Conservation (phyloP, 2,329 filamentous ascomycete genomes). For the Cadophora luteo-olivacea region DNA sequence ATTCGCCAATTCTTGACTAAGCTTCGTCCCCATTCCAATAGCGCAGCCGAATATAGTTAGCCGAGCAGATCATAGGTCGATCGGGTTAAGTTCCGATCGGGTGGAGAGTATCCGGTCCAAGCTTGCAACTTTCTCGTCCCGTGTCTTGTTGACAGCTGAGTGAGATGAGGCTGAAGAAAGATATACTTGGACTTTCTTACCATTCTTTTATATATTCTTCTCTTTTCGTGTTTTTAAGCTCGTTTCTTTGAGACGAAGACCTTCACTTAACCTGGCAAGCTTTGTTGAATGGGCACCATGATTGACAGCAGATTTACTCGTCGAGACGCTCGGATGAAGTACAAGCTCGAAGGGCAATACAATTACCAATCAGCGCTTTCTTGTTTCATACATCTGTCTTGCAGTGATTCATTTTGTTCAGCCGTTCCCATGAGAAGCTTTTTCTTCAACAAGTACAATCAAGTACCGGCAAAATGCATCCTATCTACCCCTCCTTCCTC, state of each 20-base stretch:
- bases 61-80: slow-evolving; percentile 15
- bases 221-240: not conserved
- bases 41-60: slow-evolving; percentile 13
- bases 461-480: not conserved
- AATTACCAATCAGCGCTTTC: too few species aligned
- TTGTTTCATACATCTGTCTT: too few species aligned
- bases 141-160: not conserved
- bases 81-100: slow-evolving; percentile 8
- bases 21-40: slow-evolving; percentile 13
- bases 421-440: too few species aligned
- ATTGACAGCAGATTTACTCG: too few species aligned
- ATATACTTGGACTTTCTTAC: not conserved
- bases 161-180: not conserved
- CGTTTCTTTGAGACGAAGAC: too few species aligned
- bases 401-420: too few species aligned
- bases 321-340: too few species aligned
- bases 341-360: too few species aligned
- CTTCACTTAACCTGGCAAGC: too few species aligned
- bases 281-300: too few species aligned
- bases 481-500: slow-evolving; percentile 1
- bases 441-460: too few species aligned
- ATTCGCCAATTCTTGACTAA: slow-evolving; percentile 17
- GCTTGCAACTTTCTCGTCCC: not conserved
- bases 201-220: not conserved
- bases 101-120: not conserved